Evolutionary conservation across 1,139 yeast genomes (phyloP), one percentile per base, ranked within the genome.

Genomic region (Candida pseudocylindracea): DNA sequence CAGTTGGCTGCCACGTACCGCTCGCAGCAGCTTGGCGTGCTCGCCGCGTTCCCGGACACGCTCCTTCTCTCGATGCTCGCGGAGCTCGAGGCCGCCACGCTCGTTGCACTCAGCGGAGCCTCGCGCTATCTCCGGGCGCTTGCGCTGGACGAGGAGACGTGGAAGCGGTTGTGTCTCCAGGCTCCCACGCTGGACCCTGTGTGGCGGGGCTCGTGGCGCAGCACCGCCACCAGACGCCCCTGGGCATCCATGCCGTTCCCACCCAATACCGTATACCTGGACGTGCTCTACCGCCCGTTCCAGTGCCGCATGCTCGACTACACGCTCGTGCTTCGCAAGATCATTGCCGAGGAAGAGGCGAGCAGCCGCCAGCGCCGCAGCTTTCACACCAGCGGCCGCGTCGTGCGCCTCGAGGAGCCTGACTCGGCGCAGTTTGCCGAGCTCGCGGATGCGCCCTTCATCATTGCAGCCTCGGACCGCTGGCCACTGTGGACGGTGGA

Each of bases 161-260:
- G 93, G 93, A 73, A 74, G 44, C 62, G 57, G 37, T 37, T 72
- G 33, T 70, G 64, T 41, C 51, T 49, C 29, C 42, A 33, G 12
- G 31, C 34, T 8, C 2, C 11, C 27, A 27, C 27, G 7, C 32
- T 36, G 13, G 35, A 31, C 30, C 40, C 30, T 39, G 47, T 25
- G 20, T 81, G 94, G 94, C 49, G 45, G 30, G 93, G 93, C 0
- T 63, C 80, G 2, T 81, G 94, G 94, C 62, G 80, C 42, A 54
- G 62, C 29, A 68, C 85, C 0, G 53, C 72, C 12, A 48, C 74
- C 39, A 49, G 54, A 0, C 39, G 66, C 3, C 42, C 49, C 27
- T 36, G 43, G 6, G 63, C 70, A 2, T 46, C 55, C 26, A 46
- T 71, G 2, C 59, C 57, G 37, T 43, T 54, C 5, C 49, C 50